A percentile compares a stretch with the other conserved stretches of the same genome.
Evolutionary conservation across 345 rosid species (phyloP).

Genomic region (Corymbia maculata): DNA sequence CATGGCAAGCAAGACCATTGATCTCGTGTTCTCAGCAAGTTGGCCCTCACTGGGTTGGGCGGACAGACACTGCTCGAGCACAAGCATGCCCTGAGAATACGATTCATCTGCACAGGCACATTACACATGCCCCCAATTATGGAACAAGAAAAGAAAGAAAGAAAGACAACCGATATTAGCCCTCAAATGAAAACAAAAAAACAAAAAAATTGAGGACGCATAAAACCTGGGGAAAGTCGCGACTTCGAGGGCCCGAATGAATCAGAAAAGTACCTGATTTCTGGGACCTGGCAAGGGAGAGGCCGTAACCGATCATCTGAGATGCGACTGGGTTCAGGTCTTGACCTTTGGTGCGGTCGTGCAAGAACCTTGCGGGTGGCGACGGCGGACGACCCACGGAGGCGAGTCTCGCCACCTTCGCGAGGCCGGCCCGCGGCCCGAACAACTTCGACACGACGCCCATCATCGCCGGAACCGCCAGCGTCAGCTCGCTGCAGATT

Average conservation of each 20-base stretch:
- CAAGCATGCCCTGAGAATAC: conserved; percentile 66
- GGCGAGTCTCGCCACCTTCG: conserved; percentile 8
- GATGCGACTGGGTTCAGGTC: conserved; percentile 57
- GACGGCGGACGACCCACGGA: neutral
- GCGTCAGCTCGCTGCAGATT: neutral
- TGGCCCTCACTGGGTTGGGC: conserved; percentile 41
- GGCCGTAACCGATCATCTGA: conserved; percentile 90
- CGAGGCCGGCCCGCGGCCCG: conserved; percentile 6
- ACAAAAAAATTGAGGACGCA: neutral
- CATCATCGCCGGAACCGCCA: conserved; percentile 19
- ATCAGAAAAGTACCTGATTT: conserved; percentile 43
- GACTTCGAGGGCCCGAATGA: neutral
- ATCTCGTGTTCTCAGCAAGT: conserved; percentile 43
- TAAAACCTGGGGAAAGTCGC: neutral
- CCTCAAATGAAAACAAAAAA: neutral
- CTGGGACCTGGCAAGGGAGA: conserved; percentile 57
- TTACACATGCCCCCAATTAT: neutral
- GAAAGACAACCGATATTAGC: neutral
- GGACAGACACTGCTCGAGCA: conserved; percentile 74
- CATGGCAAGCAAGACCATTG: conserved; percentile 74
- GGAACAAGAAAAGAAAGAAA: neutral
- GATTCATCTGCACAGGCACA: conserved; percentile 43
- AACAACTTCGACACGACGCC: conserved; percentile 22
- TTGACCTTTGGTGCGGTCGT: conserved; percentile 29
- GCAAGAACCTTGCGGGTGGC: conserved; percentile 24